Percentiles rank a stretch among this genome's conserved stretches.
Conservation (phyloP, 1,139 yeast genomes). For the Kodamaea sp. region DNA sequence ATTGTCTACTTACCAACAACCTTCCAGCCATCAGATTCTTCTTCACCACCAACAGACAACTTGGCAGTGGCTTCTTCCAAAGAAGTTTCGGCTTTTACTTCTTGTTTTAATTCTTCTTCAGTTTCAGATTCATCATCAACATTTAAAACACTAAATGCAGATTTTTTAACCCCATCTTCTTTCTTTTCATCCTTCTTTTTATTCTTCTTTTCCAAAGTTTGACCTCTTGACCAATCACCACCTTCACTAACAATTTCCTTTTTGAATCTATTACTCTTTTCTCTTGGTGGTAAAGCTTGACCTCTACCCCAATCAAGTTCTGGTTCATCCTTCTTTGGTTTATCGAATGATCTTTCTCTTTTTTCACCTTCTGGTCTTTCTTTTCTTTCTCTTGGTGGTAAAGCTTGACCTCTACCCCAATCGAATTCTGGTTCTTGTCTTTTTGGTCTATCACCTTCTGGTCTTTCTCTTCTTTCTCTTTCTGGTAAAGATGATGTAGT, state of each 20-base stretch:
- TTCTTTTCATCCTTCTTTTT: slow-evolving; percentile 12
- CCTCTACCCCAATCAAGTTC: slow-evolving; percentile 36
- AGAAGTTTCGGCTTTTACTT: slow-evolving; percentile 8
- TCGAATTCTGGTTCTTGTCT: slow-evolving; percentile 32
- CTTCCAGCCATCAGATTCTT: slow-evolving; percentile 58
- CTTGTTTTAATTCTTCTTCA: slow-evolving; percentile 39
- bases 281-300: slow-evolving; percentile 28
- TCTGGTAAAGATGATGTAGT: slow-evolving; percentile 32
- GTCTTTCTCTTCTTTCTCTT: slow-evolving; percentile 37
- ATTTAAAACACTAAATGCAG: slow-evolving; percentile 63
- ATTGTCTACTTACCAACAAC: slow-evolving; percentile 47
- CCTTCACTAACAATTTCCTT: slow-evolving; percentile 3
- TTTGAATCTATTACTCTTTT: slow-evolving; percentile 21
- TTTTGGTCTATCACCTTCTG: slow-evolving; percentile 31
- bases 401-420: slow-evolving; percentile 32
- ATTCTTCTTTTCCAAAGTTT: slow-evolving; percentile 4
- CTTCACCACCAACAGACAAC: slow-evolving; percentile 35
- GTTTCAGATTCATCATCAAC: slow-evolving; percentile 59
- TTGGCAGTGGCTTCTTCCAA: slow-evolving; percentile 40
- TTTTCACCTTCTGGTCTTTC: slow-evolving; percentile 13
- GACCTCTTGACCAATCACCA: slow-evolving; percentile 12
- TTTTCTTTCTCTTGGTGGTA: slow-evolving; percentile 24
- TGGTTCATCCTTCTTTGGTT: slow-evolving; percentile 24
- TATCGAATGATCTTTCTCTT: slow-evolving; percentile 15
- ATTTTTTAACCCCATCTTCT: slow-evolving; percentile 43